Evolutionary conservation across 441 rosid genomes (phyloP), one percentile per base, ranked within the genome.

Genomic region (Breynia disticha): DNA sequence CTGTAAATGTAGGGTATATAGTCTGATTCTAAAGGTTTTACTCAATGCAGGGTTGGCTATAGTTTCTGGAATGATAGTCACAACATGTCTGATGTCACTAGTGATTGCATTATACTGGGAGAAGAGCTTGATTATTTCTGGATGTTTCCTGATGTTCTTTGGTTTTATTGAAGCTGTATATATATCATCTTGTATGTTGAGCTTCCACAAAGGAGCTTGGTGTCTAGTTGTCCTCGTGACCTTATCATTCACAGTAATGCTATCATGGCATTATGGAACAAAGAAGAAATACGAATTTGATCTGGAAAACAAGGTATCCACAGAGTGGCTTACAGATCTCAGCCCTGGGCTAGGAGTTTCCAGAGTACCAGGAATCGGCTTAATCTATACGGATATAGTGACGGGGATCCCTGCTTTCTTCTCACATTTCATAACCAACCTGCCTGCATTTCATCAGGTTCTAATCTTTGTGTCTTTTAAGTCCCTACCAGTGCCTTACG

Each of bases 41-140:
- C 13, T 2, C 15, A 28, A 4, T 52, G 35, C 79, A 79, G 88
- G 80, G 39, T 59, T 76, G 72, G 80, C 88, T 10, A 63, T 82
- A 42, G 62, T 74, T 48, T 76, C 61, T 3, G 79, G 79, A 39
- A 81, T 82, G 86, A 49, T 81, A 43, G 82, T 81, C 19, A 84
- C 88, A 10, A 84, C 93, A 11, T 84, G 78, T 55, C 65, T 84
- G 61, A 84, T 78, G 88, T 81, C 86, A n/a, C 80, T 78, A 12
- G 83, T 81, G 48, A 78, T 84, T 45, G 73, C 74, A 37, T 42
- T 84, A 45, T 69, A 58, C 67, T 78, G 93, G 88, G 72, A 75
- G 54, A 76, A 55, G 72, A 78, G 67, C 55, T 54, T 79, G 44
- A 52, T 64, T 13, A 5, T 68, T 16, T 63, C 86, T 2, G 75